Percentiles rank a stretch among this genome's conserved stretches.
phyloP scores from a whole-genome alignment of 352 stramenopile species.

The Phytophthora gonapodyides region DNA sequence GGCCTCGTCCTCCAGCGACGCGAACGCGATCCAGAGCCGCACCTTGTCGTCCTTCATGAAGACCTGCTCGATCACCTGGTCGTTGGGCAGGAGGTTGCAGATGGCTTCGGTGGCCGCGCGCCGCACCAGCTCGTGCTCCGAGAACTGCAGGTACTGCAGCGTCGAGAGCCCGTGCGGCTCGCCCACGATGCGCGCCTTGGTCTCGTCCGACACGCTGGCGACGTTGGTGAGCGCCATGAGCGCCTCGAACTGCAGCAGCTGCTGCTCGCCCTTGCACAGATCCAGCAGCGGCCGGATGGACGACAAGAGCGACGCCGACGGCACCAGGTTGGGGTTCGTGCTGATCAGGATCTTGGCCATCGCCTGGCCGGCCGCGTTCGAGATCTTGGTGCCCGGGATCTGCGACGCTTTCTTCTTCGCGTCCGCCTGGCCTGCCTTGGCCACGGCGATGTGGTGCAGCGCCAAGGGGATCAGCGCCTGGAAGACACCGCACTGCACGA shows the following conservation, averaged over 20 bases:
- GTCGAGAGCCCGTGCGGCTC: constrained; percentile 76
- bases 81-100: constrained; percentile 95
- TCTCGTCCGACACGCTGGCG: constrained; percentile 92
- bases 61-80: constrained; percentile 93
- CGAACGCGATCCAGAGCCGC: constrained; percentile 93
- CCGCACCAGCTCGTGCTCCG: constrained; percentile 96
- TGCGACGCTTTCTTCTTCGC: constrained; percentile 48
- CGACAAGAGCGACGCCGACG: constrained; percentile 77
- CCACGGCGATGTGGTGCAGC: constrained; percentile 42
- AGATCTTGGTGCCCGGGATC: constrained; percentile 83
- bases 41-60: constrained; percentile 94
- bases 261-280: constrained; percentile 94
- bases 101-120: constrained; percentile 96
- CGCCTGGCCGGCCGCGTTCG: constrained; percentile 89
- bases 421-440: constrained; percentile 20
- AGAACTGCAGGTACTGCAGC: constrained; percentile 95
- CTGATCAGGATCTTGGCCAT: constrained; percentile 97
- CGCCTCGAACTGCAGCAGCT: constrained; percentile 91
- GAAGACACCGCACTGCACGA: constrained; percentile 83
- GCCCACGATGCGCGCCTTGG: constrained; percentile 88
- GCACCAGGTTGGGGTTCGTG: constrained; percentile 94
- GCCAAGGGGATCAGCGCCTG: constrained; percentile 73
- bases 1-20: constrained; percentile 90
- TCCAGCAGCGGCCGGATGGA: constrained; percentile 89
- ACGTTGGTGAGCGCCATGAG: constrained; percentile 99